phyloP scores from a whole-genome alignment of 2,329 filamentous ascomycete genomes.

The Colletotrichum noveboracense region DNA sequence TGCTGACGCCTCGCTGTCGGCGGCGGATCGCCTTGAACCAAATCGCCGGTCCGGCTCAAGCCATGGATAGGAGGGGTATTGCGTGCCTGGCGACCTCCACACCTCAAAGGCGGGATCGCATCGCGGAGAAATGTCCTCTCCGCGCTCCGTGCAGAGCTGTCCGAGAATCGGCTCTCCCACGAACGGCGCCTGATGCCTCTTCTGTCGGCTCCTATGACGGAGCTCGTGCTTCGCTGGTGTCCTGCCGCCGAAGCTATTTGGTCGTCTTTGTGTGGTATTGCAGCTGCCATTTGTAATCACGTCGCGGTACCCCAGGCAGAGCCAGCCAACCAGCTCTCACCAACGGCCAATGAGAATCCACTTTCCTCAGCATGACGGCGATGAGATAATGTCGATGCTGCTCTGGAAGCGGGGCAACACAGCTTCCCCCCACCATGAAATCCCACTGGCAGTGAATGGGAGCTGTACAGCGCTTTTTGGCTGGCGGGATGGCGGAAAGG shows the following conservation, averaged over 20 bases:
- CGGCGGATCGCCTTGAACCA: neutral
- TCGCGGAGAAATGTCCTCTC: neutral
- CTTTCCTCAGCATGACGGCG: slow-evolving; percentile 4
- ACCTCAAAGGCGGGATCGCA: neutral
- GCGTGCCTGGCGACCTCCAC: neutral
- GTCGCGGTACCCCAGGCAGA: neutral
- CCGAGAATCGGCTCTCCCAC: neutral
- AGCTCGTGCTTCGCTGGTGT: neutral
- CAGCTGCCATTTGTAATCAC: slow-evolving; percentile 7
- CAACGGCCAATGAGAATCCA: neutral
- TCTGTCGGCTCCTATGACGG: neutral
- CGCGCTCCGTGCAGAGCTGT: neutral
- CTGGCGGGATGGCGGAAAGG: neutral
- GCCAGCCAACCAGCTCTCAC: neutral
- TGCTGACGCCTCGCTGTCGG: neutral
- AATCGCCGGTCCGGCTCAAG: neutral
- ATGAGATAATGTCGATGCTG: slow-evolving; percentile 3
- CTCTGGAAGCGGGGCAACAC: slow-evolving; percentile 8
- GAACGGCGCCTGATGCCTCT: neutral
- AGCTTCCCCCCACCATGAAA: slow-evolving; percentile 6
- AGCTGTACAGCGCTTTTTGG: neutral
- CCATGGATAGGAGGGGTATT: neutral
- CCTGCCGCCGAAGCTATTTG: neutral
- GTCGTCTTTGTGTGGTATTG: neutral
- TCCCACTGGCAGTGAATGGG: neutral